Evolutionary conservation across 2,329 filamentous ascomycete species (phyloP), one percentile per base, ranked within the genome.

Genomic region (Xylariales sp.): DNA sequence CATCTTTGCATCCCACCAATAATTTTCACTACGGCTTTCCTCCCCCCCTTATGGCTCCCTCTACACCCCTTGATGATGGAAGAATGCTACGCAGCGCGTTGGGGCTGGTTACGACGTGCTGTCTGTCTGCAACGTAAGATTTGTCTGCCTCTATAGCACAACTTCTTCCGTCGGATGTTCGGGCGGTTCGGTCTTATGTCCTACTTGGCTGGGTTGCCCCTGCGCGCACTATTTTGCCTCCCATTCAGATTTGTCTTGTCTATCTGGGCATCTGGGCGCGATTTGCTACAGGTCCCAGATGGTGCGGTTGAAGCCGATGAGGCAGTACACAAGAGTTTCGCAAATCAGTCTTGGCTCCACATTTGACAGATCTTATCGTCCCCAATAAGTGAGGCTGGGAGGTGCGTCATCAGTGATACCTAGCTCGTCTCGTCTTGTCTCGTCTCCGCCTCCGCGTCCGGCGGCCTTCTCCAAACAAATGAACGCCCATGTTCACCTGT

Each of bases 261-360:
- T 23, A 49, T 63, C 58, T 70, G 45, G 62, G 61, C 62, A 61
- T 63, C 58, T 70, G 45, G 62, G 61, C 62, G 58, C 54, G 43
- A 41, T 49, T 49, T 36, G 41, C 48, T 63, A 39, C 65, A 58
- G 41, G 34, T 61, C 69, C 64, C 54, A 69, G 69, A 58, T 67
- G 66, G 67, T 49, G 64, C 56, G 62, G 58, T 48, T 48, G 50
- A 57, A 53, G 50, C 62, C 67, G 64, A 55, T 45, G 64, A 63
- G 64, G 64, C 64, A 55, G 64, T 57, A 69, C 63, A 69, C 63
- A 69, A 57, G 64, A 56, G 41, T 43, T 64, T 59, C 45, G 62
- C 57, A 68, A 50, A 63, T 64, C 62, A 58, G 39, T 58, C 69
- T 71, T 71, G 67, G 69, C 65, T 68, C 23, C 18, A n/a, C 39